Evolutionary conservation across 2,329 filamentous ascomycete species (phyloP).

Genomic region (Nemania serpens): DNA sequence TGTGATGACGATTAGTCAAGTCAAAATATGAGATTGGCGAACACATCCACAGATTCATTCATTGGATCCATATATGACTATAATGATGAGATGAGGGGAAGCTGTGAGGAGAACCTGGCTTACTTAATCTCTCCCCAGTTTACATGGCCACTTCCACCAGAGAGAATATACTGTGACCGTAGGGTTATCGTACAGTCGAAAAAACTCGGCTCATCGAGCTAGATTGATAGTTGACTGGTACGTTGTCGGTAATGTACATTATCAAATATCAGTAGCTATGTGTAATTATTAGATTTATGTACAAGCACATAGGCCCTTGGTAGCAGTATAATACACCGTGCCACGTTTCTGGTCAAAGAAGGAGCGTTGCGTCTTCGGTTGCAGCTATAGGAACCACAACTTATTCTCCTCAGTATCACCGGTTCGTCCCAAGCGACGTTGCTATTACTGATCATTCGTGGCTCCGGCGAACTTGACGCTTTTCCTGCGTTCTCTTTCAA

Average conservation of each 20-base stretch:
- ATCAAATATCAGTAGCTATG: no score
- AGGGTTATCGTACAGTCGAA: background rate
- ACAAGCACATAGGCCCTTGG: background rate
- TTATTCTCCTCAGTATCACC: background rate
- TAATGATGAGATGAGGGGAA: slow-evolving; percentile 1
- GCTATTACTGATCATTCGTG: slow-evolving; percentile 42
- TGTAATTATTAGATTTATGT: slow-evolving; percentile 11
- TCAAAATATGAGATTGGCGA: no score
- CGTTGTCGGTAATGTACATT: no score
- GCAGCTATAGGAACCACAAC: background rate
- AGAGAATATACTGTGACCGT: no score
- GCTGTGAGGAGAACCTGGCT: background rate
- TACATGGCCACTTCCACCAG: no score
- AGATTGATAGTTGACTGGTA: background rate
- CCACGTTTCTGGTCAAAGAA: background rate
- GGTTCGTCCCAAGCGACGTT: slow-evolving; percentile 1
- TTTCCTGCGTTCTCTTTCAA: slow-evolving; percentile 62
- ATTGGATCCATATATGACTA: background rate
- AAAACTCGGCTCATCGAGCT: background rate
- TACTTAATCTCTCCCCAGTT: background rate
- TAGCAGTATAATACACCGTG: slow-evolving; percentile 3
- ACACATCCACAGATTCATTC: no score
- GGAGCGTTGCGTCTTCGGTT: background rate
- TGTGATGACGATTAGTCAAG: no score
- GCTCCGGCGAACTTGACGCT: slow-evolving; percentile 65